These are phyloP conservation scores for Phytophthora pini DNA, from an alignment of 352 stramenopile species.

Conservation along the genomic window DNA sequence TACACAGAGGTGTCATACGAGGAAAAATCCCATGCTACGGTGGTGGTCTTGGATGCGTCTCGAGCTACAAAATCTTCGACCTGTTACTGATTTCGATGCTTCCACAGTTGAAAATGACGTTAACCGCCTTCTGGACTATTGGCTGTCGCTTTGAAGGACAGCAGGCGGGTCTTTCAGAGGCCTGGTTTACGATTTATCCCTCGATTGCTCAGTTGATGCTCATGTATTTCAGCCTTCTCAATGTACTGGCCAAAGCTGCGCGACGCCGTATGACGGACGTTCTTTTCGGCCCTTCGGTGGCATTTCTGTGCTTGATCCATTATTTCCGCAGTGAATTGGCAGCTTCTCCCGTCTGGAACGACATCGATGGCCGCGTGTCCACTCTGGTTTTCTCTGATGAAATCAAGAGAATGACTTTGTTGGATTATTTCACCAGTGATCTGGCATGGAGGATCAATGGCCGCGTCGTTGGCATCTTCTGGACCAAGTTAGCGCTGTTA, in stretches of 20 bases:
- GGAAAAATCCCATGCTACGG: constrained; percentile 3
- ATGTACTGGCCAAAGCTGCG: constrained; percentile 21
- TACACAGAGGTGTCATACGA: constrained; percentile 16
- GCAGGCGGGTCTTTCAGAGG: constrained; percentile 32
- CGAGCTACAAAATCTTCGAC: constrained; percentile 32
- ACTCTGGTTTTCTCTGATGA: constrained; percentile 37
- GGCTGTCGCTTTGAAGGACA: constrained; percentile 51
- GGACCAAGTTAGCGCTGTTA: constrained; percentile 37
- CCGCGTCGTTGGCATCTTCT: constrained; percentile 29
- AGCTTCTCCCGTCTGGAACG: constrained; percentile 4
- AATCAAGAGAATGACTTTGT: constrained; percentile 24
- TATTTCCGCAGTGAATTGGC: constrained; percentile 22
- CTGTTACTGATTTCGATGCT: constrained; percentile 40
- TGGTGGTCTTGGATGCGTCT: constrained; percentile 34
- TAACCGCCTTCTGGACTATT: constrained; percentile 39
- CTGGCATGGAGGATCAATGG: constrained; percentile 42
- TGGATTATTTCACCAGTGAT: constrained; percentile 32
- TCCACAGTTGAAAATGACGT: constrained; percentile 38
- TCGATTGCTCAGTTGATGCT: constrained; percentile 30
- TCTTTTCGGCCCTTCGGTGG: constrained; percentile 12
- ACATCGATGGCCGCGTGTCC: constrained; percentile 29
- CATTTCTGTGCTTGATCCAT: constrained; percentile 10
- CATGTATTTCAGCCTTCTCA: constrained; percentile 34
- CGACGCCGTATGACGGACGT: constrained; percentile 13
- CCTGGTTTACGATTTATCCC: constrained; percentile 38